Conservation (phyloP, 192 early-diverging fungal genomes). For the Thoreauomyces humboldtii region DNA sequence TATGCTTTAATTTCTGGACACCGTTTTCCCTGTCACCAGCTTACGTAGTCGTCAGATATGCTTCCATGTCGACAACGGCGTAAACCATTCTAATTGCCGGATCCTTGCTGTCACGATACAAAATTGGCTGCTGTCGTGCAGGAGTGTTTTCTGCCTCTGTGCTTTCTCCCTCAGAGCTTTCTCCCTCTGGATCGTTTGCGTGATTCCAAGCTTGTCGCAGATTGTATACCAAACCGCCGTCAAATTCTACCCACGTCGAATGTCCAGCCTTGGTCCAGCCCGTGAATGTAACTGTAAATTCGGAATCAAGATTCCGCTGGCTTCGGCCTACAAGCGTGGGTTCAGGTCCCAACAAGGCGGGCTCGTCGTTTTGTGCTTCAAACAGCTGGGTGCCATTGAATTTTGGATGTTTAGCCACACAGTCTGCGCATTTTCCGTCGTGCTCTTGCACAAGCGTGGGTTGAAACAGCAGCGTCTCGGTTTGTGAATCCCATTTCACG, state of each 20-base stretch:
- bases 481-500: not conserved
- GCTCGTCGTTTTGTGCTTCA: too few species aligned
- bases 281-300: not conserved
- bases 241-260: not conserved
- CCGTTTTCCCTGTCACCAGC: not conserved
- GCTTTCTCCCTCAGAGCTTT: not conserved
- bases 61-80: not conserved
- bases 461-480: slow-evolving; percentile 1
- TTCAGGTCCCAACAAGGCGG: too few species aligned
- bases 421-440: too few species aligned
- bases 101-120: not conserved
- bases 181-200: not conserved
- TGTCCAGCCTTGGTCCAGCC: not conserved
- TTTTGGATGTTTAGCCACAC: too few species aligned
- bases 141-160: too few species aligned
- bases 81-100: slow-evolving; percentile 3
- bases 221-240: not conserved
- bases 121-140: not conserved
- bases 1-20: too few species aligned
- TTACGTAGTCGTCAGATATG: not conserved
- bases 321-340: not conserved
- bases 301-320: not conserved
- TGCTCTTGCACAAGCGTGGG: not conserved
- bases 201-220: not conserved
- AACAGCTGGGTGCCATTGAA: too few species aligned